Base-by-base conservation (phyloP, 306 rosid species). In the Rosa chinensis region DNA sequence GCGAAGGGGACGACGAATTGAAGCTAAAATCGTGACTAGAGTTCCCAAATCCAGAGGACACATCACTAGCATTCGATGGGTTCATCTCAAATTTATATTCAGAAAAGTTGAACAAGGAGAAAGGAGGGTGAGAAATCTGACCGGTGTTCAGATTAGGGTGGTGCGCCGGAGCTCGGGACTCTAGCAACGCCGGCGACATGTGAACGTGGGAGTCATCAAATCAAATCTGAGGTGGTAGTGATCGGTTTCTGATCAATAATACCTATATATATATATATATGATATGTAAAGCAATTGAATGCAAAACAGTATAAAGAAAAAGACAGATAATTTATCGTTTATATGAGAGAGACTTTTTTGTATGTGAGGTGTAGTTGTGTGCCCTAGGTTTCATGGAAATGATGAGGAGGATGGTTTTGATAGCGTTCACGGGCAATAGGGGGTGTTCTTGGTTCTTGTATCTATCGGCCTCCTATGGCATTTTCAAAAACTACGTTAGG, bases 111-210 rank as follows among this genome's bases (percentile, higher is more conserved):
- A 53, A 64, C 37, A 32, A 32, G 11, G 75, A 63, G 18, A 77
- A 64, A 78, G 71, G 32, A 78, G 71, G 32, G 45, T 21, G 74
- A 67, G 84, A 82, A 76, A 81, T 53, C 88, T 77, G 77, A 84
- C 84, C 87, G 80, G 37, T 55, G 68, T 16, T 45, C 56, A 69
- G 71, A 49, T 64, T 75, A 17, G 6, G 75, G 73, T 23, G 72
- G 43, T 3, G 73, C 48, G 82, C 80, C 74, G 86, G 82, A 83
- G 75, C 82, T 55, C 69, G 69, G 58, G 48, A 75, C 69, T 79
- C 85, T 78, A 82, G 76, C 82, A 82, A 79, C 85, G 75, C 84
- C 87, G 88, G 81, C 72, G 76, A 80, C 89, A 85, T 84, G 80
- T 73, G 77, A 80, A 70, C 74, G 78, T 73, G 75, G 85, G 78